A percentile compares a stretch with the other conserved stretches of the same genome.
Evolutionary conservation across 2,329 filamentous ascomycete species (phyloP).

Genomic region (Colletotrichum zoysiae): DNA sequence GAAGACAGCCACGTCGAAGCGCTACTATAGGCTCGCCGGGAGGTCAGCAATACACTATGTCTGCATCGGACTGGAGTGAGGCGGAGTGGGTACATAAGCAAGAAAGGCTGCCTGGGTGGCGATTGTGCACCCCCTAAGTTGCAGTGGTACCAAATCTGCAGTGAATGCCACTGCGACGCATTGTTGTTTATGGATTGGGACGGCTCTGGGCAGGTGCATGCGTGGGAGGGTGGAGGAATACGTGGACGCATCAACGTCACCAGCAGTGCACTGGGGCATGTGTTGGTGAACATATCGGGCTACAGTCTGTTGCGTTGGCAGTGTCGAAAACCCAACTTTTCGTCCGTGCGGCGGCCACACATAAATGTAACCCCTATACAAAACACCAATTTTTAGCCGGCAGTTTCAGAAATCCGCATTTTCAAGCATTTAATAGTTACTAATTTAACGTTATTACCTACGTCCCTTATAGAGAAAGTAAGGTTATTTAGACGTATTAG

Average conservation of each 20-base stretch:
- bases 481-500: too few species aligned
- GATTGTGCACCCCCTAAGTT: neutral
- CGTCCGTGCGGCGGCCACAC: too few species aligned
- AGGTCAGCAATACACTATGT: neutral
- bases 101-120: constrained; percentile 17
- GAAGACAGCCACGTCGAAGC: neutral
- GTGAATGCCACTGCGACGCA: neutral
- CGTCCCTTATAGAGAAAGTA: too few species aligned
- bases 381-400: too few species aligned
- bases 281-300: neutral
- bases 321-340: too few species aligned
- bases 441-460: too few species aligned
- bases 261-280: neutral
- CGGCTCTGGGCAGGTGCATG: constrained; percentile 1
- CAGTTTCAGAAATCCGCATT: too few species aligned
- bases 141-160: neutral
- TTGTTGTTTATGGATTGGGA: neutral
- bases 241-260: constrained; percentile 11
- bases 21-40: constrained; percentile 10
- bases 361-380: too few species aligned
- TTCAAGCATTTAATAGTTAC: too few species aligned
- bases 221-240: constrained; percentile 4
- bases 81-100: neutral
- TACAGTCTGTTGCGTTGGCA: too few species aligned
- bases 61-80: neutral